phyloP scores from a whole-genome alignment of 106 monocot genomes.

The Dioscorea zingiberensis region DNA sequence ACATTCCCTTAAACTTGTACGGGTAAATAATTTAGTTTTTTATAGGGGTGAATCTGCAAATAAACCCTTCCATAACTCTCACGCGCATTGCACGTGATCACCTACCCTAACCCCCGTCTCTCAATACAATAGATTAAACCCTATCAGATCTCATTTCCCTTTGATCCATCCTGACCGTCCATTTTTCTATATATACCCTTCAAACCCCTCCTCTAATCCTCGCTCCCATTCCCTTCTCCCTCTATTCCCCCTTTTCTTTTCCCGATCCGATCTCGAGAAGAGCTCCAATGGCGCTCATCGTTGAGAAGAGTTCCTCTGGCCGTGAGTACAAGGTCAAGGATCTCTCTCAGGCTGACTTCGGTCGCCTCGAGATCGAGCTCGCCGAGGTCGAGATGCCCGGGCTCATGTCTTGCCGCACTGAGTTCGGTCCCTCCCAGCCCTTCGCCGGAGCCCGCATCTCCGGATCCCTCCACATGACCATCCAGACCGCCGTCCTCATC shows the following conservation, averaged over 20 bases:
- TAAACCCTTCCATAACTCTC: no score
- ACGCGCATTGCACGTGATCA: no score
- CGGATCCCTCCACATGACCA: constrained; percentile 89
- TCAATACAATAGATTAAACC: no score
- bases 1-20: no score
- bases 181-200: constrained; percentile 7
- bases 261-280: neutral
- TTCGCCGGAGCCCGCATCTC: constrained; percentile 70
- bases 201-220: neutral
- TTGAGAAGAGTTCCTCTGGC: constrained; percentile 75
- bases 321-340: constrained; percentile 93
- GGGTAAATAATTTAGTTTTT: no score
- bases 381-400: constrained; percentile 99
- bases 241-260: neutral
- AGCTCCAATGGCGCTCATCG: constrained; percentile 37
- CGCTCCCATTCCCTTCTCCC: constrained; percentile 1
- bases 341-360: constrained; percentile 83
- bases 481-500: constrained; percentile 91
- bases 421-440: constrained; percentile 75
- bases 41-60: no score
- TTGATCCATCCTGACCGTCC: constrained; percentile 3
- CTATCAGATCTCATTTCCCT: neutral
- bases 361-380: constrained; percentile 88
- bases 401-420: constrained; percentile 66
- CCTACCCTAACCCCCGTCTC: no score